Percentiles rank a stretch among this genome's conserved stretches.
Evolutionary conservation across 345 rosid genomes (phyloP).

Genomic region (Aquilaria malaccensis): DNA sequence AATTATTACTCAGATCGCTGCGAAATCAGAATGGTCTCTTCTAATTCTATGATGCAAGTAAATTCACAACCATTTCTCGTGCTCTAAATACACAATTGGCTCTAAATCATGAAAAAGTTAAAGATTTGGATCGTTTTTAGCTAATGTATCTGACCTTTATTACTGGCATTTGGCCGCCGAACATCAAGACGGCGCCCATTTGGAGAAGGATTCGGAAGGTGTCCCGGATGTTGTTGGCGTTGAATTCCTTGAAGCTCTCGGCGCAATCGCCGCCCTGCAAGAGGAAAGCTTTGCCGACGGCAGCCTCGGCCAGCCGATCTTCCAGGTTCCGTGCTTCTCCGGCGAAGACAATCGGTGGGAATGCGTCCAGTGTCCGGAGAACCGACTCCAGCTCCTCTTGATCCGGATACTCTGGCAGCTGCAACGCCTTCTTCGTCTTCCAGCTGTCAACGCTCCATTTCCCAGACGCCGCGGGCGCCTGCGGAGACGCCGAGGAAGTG

Average conservation of each 20-base stretch:
- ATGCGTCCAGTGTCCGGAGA: constrained; percentile 42
- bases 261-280: constrained; percentile 76
- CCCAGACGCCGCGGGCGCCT: constrained; percentile 15
- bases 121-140: neutral
- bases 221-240: constrained; percentile 68
- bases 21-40: neutral
- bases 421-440: constrained; percentile 58
- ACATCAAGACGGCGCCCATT: constrained; percentile 75
- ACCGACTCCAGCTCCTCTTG: constrained; percentile 52
- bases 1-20: neutral
- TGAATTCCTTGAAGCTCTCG: constrained; percentile 70
- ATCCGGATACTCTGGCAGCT: constrained; percentile 53
- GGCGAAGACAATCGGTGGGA: constrained; percentile 63
- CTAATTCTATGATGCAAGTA: no score
- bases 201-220: constrained; percentile 63
- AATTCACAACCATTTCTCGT: no score
- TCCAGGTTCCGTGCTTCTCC: constrained; percentile 40
- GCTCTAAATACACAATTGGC: no score
- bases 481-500: neutral
- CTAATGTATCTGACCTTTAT: constrained; percentile 36
- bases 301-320: constrained; percentile 36
- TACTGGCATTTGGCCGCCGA: constrained; percentile 70
- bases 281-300: constrained; percentile 62
- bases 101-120: no score
- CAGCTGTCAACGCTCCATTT: constrained; percentile 54